A percentile compares a stretch with the other conserved stretches of the same genome.
Conservation (phyloP, 208 protist species). For the Angomonas ambiguus region DNA sequence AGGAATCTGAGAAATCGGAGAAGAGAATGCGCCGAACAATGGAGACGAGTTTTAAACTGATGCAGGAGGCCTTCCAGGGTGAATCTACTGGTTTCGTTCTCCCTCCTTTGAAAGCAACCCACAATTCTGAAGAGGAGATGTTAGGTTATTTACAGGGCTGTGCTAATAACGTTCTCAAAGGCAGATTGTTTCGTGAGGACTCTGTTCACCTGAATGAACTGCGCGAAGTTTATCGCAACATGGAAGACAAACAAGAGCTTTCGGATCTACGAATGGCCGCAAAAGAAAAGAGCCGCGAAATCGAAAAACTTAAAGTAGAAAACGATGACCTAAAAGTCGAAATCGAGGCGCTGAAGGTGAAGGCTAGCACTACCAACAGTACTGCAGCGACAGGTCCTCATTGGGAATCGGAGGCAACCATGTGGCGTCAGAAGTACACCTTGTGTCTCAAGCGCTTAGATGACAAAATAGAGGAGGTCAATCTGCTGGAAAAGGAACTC, state of each 20-base stretch:
- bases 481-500: slow-evolving; percentile 69
- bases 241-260: slow-evolving; percentile 53
- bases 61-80: slow-evolving; percentile 63
- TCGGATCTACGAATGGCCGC: slow-evolving; percentile 30
- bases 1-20: slow-evolving; percentile 38
- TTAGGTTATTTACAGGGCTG: slow-evolving; percentile 47
- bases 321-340: slow-evolving; percentile 35
- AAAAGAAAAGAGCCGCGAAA: slow-evolving; percentile 20
- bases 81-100: slow-evolving; percentile 67
- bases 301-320: slow-evolving; percentile 38
- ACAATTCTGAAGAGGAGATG: slow-evolving; percentile 53
- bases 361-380: slow-evolving; percentile 8
- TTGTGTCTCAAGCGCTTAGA: slow-evolving; percentile 62
- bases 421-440: slow-evolving; percentile 73
- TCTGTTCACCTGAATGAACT: slow-evolving; percentile 61
- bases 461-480: slow-evolving; percentile 60
- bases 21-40: slow-evolving; percentile 40
- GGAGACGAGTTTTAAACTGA: slow-evolving; percentile 46
- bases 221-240: slow-evolving; percentile 48
- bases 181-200: slow-evolving; percentile 76
- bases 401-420: slow-evolving; percentile 67
- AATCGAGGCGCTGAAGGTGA: slow-evolving; percentile 15
- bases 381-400: slow-evolving; percentile 20
- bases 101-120: slow-evolving; percentile 43
- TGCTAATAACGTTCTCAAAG: slow-evolving; percentile 36